Evolutionary conservation across 768 basidiomycete species (phyloP), one percentile per base, ranked within the genome.

Genomic region (Dacryopinax spathularia): DNA sequence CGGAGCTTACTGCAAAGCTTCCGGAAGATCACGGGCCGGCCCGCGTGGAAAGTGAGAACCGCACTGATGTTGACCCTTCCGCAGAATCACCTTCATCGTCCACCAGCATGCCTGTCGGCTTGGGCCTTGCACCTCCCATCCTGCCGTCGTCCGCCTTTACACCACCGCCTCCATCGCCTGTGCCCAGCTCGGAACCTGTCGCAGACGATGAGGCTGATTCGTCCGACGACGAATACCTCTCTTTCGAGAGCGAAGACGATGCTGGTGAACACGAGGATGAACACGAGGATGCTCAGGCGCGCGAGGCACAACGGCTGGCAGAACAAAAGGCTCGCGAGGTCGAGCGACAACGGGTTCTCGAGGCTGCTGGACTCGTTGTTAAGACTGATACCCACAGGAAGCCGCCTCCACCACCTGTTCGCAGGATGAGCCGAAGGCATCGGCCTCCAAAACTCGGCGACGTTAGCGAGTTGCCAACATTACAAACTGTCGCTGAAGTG

Each of bases 281-380:
- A 2, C 61, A 39, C 27, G 73, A 75, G 2, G 70, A 71, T 16
- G 66, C 70, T 31, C 62, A 66, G 64, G 69, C 73, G 16, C 78
- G 78, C 64, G 76, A 75, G 34, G 79, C 62, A 20, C 80, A 69
- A 66, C 78, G 78, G 33, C 77, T 77, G 37, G 80, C 78, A 41
- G 83, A 85, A 62, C 76, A 76, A 12, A 79, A 79, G 61, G 81
- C 82, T 18, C 82, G 89, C 33, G 90, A 85, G 63, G 75, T 80
- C 18, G 92, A 95, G 70, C 79, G 90, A 22, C 84, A 84, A 67
- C 80, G 86, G 20, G 90, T 96, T 6, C 76, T 97, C n/a, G 84
- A 90, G 70, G 88, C 90, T 0, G 92, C 92, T 0, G 94, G 94
- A 1, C 76, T 96, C 27, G 84, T 91, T 63, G 80, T 95, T 48